These are phyloP conservation scores for Penicillium sp. DNA, from an alignment of 2,329 filamentous ascomycete species.

Conservation along the genomic window DNA sequence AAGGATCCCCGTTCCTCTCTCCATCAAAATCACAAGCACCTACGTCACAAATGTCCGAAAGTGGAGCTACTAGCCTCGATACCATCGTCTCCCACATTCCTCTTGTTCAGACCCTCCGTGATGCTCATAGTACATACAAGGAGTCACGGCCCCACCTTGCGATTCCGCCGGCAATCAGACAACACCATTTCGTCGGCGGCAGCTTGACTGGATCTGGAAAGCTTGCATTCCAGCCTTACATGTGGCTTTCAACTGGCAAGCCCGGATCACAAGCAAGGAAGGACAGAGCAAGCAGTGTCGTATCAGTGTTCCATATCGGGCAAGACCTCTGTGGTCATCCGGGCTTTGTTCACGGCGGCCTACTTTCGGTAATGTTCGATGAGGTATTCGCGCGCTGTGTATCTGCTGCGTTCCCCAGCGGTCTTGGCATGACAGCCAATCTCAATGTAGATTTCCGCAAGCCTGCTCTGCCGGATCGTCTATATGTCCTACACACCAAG, in stretches of 20 bases:
- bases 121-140: conserved; percentile 59
- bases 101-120: conserved; percentile 66
- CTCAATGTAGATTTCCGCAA: conserved; percentile 39
- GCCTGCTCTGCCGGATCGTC: conserved; percentile 32
- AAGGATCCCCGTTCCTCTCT: conserved; percentile 9
- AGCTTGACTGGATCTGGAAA: conserved; percentile 71
- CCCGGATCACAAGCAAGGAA: neutral
- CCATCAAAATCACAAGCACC: neutral
- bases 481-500: conserved; percentile 36
- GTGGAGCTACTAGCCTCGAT: conserved; percentile 21
- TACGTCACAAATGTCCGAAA: neutral
- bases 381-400: conserved; percentile 41
- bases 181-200: conserved; percentile 76
- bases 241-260: conserved; percentile 27
- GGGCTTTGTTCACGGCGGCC: conserved; percentile 39
- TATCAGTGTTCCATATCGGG: conserved; percentile 38
- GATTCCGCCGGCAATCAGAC: conserved; percentile 68
- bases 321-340: conserved; percentile 37
- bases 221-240: conserved; percentile 74
- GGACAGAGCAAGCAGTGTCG: conserved; percentile 16
- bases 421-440: conserved; percentile 41
- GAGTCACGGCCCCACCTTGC: conserved; percentile 84
- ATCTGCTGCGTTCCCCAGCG: conserved; percentile 34
- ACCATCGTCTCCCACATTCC: conserved; percentile 56
- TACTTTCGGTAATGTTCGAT: conserved; percentile 38